These are phyloP conservation scores for Wallacemonas sp. DNA, from an alignment of 208 protist genomes.

Conservation along the genomic window DNA sequence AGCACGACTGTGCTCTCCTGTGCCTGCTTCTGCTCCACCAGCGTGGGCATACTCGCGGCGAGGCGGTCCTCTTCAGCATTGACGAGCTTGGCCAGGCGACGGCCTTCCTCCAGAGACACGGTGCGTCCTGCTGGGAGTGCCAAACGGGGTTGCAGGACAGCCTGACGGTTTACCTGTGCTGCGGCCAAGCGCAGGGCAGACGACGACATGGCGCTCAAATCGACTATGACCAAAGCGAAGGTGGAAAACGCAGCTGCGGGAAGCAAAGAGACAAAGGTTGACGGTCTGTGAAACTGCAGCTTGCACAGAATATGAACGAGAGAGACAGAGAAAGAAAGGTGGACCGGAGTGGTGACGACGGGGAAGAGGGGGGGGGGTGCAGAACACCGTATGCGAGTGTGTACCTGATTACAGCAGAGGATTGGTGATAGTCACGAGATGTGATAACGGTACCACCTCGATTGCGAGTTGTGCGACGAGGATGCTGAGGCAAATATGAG, in stretches of 20 bases:
- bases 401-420: too few relatives aligned
- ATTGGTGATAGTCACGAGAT: too few relatives aligned
- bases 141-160: slow-evolving; percentile 68
- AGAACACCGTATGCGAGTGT: too few relatives aligned
- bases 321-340: too few relatives aligned
- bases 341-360: neutral
- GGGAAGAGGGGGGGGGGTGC: slow-evolving; percentile 5
- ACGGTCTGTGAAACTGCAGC: too few relatives aligned
- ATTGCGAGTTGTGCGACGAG: too few relatives aligned
- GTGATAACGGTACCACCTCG: too few relatives aligned
- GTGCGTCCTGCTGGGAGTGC: slow-evolving; percentile 69
- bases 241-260: too few relatives aligned
- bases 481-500: too few relatives aligned
- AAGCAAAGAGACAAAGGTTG: too few relatives aligned
- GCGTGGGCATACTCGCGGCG: slow-evolving; percentile 15
- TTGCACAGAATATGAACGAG: too few relatives aligned
- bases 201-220: slow-evolving; percentile 12
- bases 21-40: slow-evolving; percentile 25
- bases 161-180: slow-evolving; percentile 71
- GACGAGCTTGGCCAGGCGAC: slow-evolving; percentile 61
- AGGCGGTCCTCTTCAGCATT: slow-evolving; percentile 58
- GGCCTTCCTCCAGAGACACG: slow-evolving; percentile 76
- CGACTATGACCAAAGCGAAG: neutral
- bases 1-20: slow-evolving; percentile 46
- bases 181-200: slow-evolving; percentile 27